Conservation (phyloP, 495 filamentous ascomycete species). For the Penicillium atrosanguineum region DNA sequence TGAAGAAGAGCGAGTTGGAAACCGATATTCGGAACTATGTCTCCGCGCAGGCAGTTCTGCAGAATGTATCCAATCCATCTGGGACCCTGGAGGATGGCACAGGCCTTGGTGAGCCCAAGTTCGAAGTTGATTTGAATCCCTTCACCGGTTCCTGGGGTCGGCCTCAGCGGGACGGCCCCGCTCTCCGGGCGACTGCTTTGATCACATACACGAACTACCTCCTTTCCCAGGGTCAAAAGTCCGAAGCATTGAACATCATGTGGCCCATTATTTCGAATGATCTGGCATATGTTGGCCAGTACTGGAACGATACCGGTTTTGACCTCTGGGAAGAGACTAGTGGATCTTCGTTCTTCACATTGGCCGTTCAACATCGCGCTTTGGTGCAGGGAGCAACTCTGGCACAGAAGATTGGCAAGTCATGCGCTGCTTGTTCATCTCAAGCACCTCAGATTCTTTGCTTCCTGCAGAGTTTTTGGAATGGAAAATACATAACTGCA, state of each 20-base stretch:
- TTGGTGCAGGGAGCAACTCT: slow-evolving; percentile 60
- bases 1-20: slow-evolving; percentile 35
- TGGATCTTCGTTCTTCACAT: slow-evolving; percentile 60
- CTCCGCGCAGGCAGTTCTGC: slow-evolving; percentile 49
- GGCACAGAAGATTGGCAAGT: slow-evolving; percentile 40
- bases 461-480: slow-evolving; percentile 58
- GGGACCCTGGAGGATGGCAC: slow-evolving; percentile 44
- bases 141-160: slow-evolving; percentile 61
- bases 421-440: slow-evolving; percentile 47
- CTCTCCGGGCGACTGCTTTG: slow-evolving; percentile 36
- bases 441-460: slow-evolving; percentile 60
- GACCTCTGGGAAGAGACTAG: slow-evolving; percentile 70
- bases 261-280: slow-evolving; percentile 58
- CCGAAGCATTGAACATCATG: slow-evolving; percentile 32
- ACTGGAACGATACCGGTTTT: slow-evolving; percentile 55
- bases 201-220: slow-evolving; percentile 36
- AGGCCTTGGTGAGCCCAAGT: slow-evolving; percentile 63
- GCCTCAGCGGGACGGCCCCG: slow-evolving; percentile 62
- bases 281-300: slow-evolving; percentile 62
- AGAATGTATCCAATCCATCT: slow-evolving; percentile 54
- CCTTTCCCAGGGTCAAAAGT: slow-evolving; percentile 11
- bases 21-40: slow-evolving; percentile 52
- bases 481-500: slow-evolving; percentile 49
- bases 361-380: slow-evolving; percentile 53
- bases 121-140: slow-evolving; percentile 49